These are phyloP conservation scores for Cymbidium sinense DNA, from an alignment of 106 monocot genomes.

Conservation along the genomic window DNA sequence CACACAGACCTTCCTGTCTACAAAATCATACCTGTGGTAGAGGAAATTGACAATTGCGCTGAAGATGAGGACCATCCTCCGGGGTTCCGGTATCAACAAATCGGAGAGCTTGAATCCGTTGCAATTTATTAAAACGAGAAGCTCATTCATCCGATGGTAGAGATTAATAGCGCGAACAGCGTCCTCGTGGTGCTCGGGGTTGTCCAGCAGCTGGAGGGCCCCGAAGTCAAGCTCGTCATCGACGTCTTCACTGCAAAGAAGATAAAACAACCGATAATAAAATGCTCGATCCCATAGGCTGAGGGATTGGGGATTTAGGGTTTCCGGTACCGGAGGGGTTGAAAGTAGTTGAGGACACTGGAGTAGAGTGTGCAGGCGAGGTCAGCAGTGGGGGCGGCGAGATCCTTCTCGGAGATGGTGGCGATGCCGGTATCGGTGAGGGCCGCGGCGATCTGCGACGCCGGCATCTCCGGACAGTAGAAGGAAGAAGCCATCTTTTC, in stretches of 20 bases:
- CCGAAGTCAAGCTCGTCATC: slow-evolving; percentile 51
- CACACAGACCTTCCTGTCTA: background rate
- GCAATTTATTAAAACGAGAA: slow-evolving; percentile 34
- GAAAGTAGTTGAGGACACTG: slow-evolving; percentile 34
- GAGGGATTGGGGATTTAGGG: slow-evolving; percentile 3
- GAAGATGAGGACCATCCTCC: slow-evolving; percentile 39
- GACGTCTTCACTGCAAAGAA: slow-evolving; percentile 26
- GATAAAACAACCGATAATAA: background rate
- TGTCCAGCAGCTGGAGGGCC: slow-evolving; percentile 52
- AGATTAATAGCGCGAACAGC: slow-evolving; percentile 29
- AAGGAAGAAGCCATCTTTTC: slow-evolving; percentile 21
- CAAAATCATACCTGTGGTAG: slow-evolving; percentile 33
- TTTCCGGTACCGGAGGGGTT: slow-evolving; percentile 31
- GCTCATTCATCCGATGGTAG: slow-evolving; percentile 25
- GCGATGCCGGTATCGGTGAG: slow-evolving; percentile 24
- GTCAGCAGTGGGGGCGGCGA: slow-evolving; percentile 29
- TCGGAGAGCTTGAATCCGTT: slow-evolving; percentile 37
- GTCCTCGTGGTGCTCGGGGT: slow-evolving; percentile 46
- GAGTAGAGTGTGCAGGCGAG: slow-evolving; percentile 26
- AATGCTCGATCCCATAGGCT: background rate
- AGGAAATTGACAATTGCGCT: slow-evolving; percentile 64
- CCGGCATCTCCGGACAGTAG: slow-evolving; percentile 25
- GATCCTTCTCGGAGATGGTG: slow-evolving; percentile 18
- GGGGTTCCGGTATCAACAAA: slow-evolving; percentile 43
- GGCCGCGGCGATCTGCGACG: slow-evolving; percentile 20